phyloP scores from a whole-genome alignment of 768 basidiomycete genomes.

The Tremella fuciformis region DNA sequence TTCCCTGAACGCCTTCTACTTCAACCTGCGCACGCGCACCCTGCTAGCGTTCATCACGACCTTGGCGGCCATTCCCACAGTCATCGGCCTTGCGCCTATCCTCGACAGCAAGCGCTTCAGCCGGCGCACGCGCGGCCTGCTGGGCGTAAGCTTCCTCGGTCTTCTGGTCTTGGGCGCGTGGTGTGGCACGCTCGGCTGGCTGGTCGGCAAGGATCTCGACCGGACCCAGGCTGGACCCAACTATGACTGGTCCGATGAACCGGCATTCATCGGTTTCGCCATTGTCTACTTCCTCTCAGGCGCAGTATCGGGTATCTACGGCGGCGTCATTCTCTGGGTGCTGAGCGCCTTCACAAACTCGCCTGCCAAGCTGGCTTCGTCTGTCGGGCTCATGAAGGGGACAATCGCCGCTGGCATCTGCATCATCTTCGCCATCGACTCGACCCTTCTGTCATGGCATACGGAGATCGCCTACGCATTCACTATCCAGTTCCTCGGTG shows the following conservation, averaged over 20 bases:
- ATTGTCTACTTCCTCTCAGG: slow-evolving; percentile 8
- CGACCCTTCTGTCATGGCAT: slow-evolving; percentile 5
- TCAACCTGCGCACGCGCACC: slow-evolving; percentile 6
- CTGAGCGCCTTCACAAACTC: slow-evolving; percentile 10
- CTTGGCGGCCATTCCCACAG: slow-evolving; percentile 7
- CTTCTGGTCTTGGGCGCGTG: slow-evolving; percentile 1
- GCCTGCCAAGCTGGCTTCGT: slow-evolving; percentile 8
- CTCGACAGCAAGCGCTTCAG: slow-evolving; percentile 5
- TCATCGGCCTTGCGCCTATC: slow-evolving; percentile 6
- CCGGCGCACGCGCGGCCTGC: neutral
- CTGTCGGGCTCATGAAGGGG: slow-evolving; percentile 10
- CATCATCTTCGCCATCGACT: slow-evolving; percentile 12
- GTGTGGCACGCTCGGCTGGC: slow-evolving; percentile 7
- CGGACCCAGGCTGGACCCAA: slow-evolving; percentile 1
- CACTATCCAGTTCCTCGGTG: slow-evolving; percentile 4
- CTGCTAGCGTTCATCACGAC: slow-evolving; percentile 5
- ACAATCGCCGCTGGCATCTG: slow-evolving; percentile 10
- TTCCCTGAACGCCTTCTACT: slow-evolving; percentile 1
- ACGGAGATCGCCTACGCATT: slow-evolving; percentile 12
- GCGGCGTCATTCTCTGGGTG: slow-evolving; percentile 14
- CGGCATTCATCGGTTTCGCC: slow-evolving; percentile 6
- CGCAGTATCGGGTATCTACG: slow-evolving; percentile 1
- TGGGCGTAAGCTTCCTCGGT: neutral
- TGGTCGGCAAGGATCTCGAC: slow-evolving; percentile 5
- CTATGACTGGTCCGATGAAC: slow-evolving; percentile 10